phyloP scores from a whole-genome alignment of 331 rosid genomes.

The Quercus tomentella region DNA sequence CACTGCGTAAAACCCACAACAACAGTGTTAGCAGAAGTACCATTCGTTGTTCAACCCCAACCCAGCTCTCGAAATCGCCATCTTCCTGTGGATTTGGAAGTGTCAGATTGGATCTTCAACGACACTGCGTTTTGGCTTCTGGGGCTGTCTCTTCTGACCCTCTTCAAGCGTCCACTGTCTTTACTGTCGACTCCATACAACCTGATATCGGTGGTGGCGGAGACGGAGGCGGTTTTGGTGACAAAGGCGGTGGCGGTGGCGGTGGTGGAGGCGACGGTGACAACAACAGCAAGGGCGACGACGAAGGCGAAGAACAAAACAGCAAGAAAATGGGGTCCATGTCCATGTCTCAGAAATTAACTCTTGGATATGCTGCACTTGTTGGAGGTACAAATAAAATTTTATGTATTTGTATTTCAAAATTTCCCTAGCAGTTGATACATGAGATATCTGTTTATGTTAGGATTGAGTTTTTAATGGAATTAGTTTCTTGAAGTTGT shows the following conservation, averaged over 20 bases:
- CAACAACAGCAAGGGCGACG: constrained; percentile 31
- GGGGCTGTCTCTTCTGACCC: constrained; percentile 51
- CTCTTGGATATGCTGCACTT: constrained; percentile 87
- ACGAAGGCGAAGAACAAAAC: constrained; percentile 47
- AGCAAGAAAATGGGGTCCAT: constrained; percentile 42
- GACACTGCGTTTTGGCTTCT: constrained; percentile 14
- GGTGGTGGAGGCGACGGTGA: constrained; percentile 45
- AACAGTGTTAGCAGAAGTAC: background rate
- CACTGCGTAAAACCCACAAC: background rate
- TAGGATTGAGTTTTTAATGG: background rate
- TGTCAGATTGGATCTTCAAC: background rate
- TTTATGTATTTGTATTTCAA: background rate
- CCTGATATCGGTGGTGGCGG: constrained; percentile 45
- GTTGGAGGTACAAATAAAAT: constrained; percentile 64
- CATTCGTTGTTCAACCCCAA: background rate
- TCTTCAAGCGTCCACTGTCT: constrained; percentile 19
- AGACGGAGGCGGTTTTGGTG: constrained; percentile 28
- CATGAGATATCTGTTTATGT: background rate
- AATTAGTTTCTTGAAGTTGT: background rate
- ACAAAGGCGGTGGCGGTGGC: constrained; percentile 29
- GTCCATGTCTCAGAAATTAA: constrained; percentile 93
- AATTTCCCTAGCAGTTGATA: background rate
- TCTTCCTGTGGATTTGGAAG: constrained; percentile 6
- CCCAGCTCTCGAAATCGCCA: background rate
- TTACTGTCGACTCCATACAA: constrained; percentile 26